Evolutionary conservation across 179 eudicot species (phyloP).

Genomic region (Beta lomatogona): DNA sequence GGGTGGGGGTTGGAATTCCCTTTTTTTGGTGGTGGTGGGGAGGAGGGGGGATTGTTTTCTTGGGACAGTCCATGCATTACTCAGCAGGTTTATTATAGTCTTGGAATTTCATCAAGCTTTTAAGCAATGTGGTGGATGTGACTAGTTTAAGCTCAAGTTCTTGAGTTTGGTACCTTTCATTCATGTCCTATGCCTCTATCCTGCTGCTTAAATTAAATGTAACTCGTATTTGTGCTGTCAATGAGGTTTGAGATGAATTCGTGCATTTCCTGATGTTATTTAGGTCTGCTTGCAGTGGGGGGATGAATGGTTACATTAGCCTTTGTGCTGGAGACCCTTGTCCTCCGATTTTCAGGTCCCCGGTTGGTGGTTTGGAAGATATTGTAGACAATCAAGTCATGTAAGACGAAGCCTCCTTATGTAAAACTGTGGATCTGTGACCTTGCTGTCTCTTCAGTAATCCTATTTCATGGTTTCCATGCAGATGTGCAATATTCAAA

Average conservation of each 20-base stretch:
- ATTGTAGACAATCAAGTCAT: conserved; percentile 86
- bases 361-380: conserved; percentile 80
- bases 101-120: background rate
- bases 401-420: conserved; percentile 41
- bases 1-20: background rate
- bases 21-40: background rate
- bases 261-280: conserved; percentile 45
- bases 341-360: conserved; percentile 89
- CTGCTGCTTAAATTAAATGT: background rate
- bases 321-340: conserved; percentile 96
- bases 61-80: background rate
- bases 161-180: background rate
- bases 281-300: conserved; percentile 75
- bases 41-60: background rate
- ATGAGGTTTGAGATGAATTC: conserved; percentile 25
- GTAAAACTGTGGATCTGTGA: conserved; percentile 5
- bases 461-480: conserved; percentile 16
- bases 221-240: background rate
- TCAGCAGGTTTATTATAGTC: background rate
- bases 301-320: conserved; percentile 94
- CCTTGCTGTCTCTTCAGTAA: conserved; percentile 3
- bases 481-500: conserved; percentile 82
- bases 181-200: background rate
- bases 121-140: conserved; percentile 4
- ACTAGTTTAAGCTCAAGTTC: background rate